Conservation (phyloP, 2,329 filamentous ascomycete species). For the Cytospora paraplurivora region DNA sequence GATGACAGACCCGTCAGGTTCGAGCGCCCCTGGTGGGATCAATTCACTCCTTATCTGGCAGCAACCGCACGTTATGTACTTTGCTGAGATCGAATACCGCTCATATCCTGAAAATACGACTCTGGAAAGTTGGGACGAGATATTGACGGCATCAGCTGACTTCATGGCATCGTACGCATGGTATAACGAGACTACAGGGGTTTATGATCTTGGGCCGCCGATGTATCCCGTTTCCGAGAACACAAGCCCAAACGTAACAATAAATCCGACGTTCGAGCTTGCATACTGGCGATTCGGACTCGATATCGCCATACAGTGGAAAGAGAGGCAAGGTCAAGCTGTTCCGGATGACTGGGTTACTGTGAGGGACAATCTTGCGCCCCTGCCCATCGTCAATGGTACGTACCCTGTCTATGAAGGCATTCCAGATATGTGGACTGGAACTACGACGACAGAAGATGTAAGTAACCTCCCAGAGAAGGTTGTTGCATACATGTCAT, state of each 20-base stretch:
- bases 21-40: slow-evolving; percentile 60
- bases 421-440: slow-evolving; percentile 46
- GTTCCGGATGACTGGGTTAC: slow-evolving; percentile 49
- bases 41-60: slow-evolving; percentile 65
- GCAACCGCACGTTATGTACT: slow-evolving; percentile 62
- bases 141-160: slow-evolving; percentile 55
- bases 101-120: slow-evolving; percentile 46
- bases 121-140: slow-evolving; percentile 53
- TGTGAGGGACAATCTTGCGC: slow-evolving; percentile 55
- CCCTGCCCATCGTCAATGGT: slow-evolving; percentile 51
- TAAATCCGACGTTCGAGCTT: slow-evolving; percentile 62
- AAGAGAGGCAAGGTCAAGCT: slow-evolving; percentile 46
- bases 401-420: slow-evolving; percentile 60
- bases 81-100: slow-evolving; percentile 59
- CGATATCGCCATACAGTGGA: slow-evolving; percentile 56
- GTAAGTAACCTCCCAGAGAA: not conserved
- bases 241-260: slow-evolving; percentile 56
- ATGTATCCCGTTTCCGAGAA: slow-evolving; percentile 56
- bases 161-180: slow-evolving; percentile 63
- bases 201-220: slow-evolving; percentile 53
- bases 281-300: slow-evolving; percentile 65
- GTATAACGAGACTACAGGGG: slow-evolving; percentile 51
- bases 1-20: slow-evolving; percentile 59
- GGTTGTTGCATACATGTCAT: not conserved
- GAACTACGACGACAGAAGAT: slow-evolving; percentile 43